Evolutionary conservation across 1,139 yeast species (phyloP).

Genomic region (Scheffersomyces lignicola): DNA sequence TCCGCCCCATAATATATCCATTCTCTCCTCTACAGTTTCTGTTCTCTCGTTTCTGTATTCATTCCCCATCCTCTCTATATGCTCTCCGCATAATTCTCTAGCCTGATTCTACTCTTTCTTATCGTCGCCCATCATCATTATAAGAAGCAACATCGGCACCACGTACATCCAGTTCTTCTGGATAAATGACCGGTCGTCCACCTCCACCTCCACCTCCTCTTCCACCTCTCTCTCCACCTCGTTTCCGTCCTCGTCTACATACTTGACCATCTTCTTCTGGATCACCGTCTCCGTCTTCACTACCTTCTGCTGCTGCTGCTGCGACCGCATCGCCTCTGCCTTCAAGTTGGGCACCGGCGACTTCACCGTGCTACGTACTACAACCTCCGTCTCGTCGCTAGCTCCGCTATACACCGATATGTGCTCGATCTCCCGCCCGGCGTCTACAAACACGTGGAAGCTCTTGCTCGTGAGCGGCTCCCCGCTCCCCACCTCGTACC

Average conservation of each 20-base stretch:
- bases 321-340: slow-evolving; percentile 18
- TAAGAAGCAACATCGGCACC: slow-evolving; percentile 41
- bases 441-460: slow-evolving; percentile 16
- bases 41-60: too few relatives aligned
- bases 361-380: slow-evolving; percentile 8
- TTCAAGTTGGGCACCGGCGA: slow-evolving; percentile 31
- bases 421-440: slow-evolving; percentile 14
- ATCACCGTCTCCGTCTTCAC: slow-evolving; percentile 10
- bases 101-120: slow-evolving; percentile 13
- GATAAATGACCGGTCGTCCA: slow-evolving; percentile 46
- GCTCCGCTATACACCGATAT: slow-evolving; percentile 15
- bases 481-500: slow-evolving; percentile 14
- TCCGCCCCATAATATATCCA: too few relatives aligned
- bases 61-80: too few relatives aligned
- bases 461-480: slow-evolving; percentile 10
- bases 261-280: slow-evolving; percentile 12
- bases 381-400: slow-evolving; percentile 11
- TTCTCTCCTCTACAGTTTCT: too few relatives aligned
- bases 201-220: slow-evolving; percentile 25
- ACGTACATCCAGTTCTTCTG: slow-evolving; percentile 57
- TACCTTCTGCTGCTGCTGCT: slow-evolving; percentile 9
- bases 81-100: too few relatives aligned
- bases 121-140: slow-evolving; percentile 29
- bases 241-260: slow-evolving; percentile 25
- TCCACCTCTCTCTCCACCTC: slow-evolving; percentile 25